Base-by-base conservation (phyloP, 345 rosid genomes). In the Melaleuca quinquenervia region DNA sequence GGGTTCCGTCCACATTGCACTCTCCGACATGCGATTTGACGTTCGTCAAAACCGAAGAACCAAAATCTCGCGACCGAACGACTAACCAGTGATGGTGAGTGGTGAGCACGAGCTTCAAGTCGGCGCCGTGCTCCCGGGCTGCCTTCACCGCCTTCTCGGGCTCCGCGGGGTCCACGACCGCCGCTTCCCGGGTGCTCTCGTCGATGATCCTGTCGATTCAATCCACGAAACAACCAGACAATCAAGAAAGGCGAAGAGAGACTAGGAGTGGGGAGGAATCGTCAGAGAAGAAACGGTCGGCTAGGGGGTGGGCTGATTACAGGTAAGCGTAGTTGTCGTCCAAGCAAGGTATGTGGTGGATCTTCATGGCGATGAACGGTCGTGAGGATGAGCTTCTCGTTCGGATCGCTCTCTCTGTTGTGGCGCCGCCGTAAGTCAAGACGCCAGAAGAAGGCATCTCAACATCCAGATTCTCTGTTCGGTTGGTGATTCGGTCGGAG, bases 81-180 rank as follows among this genome's bases (percentile, higher is more conserved):
- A 44, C 11, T 26, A 51, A 96, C 99, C 96, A 95, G 93, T 97
- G 99, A 88, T 94, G 98, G 88, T 97, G 99, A 36, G 99, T 96
- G 83, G 98, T 96, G 82, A 96, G 98, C 74, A 96, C 94, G 85
- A 91, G 24, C 91, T 94, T 95, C 92, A 96, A 89, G 7, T 88
- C 82, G 5, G 86, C 93, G 13, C 92, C 87, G 36, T 92, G 94
- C 24, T 92, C 83, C 58, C 90, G 87, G 44, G 95, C 96, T 55
- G 89, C 92, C 64, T 89, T 75, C 44, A 97, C 53, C 22, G 95
- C 89, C 90, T 95, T 97, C 54, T 93, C 92, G 45, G 97, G 95
- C 64, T 97, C 98, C 45, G 94, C 98, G 6, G 99, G 99, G 92
- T 97, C 98, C 86, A 97, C 99, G 56, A 84, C 98, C n/a, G 98